Evolutionary conservation across 129 eudicot genomes (phyloP).

Genomic region (Artemisia annua): DNA sequence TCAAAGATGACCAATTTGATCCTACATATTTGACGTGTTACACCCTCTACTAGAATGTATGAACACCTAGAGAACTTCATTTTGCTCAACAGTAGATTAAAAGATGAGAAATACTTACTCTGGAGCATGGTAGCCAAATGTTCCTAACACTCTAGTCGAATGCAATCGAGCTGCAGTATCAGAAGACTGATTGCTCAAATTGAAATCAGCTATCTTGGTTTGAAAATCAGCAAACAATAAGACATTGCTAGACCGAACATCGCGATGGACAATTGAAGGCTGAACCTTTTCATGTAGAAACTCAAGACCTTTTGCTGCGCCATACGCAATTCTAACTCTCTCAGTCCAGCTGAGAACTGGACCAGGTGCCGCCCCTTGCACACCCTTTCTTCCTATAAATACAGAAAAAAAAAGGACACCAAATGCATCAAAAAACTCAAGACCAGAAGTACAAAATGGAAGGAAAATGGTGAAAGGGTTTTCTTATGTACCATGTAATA

Average conservation of each 20-base stretch:
- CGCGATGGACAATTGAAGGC: slow-evolving; percentile 93
- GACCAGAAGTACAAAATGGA: background rate
- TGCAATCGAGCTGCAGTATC: slow-evolving; percentile 94
- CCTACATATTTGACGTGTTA: too few species aligned
- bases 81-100: background rate
- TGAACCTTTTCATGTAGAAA: slow-evolving; percentile 86
- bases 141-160: slow-evolving; percentile 95
- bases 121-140: slow-evolving; percentile 99
- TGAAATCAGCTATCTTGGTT: slow-evolving; percentile 90
- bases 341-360: slow-evolving; percentile 82
- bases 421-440: background rate
- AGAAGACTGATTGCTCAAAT: slow-evolving; percentile 81
- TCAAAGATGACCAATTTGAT: background rate
- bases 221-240: slow-evolving; percentile 77
- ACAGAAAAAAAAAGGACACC: slow-evolving; percentile 3
- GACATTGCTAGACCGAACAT: slow-evolving; percentile 94
- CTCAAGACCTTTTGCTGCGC: slow-evolving; percentile 95
- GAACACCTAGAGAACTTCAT: background rate
- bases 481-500: slow-evolving; percentile 70
- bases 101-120: slow-evolving; percentile 53
- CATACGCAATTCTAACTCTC: slow-evolving; percentile 87
- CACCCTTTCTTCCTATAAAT: slow-evolving; percentile 83
- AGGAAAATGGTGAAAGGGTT: slow-evolving; percentile 1
- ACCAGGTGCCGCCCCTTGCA: slow-evolving; percentile 97
- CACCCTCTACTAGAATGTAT: background rate